Base-by-base conservation (phyloP, 768 basidiomycete genomes). In the Clitopilus passeckerianus region DNA sequence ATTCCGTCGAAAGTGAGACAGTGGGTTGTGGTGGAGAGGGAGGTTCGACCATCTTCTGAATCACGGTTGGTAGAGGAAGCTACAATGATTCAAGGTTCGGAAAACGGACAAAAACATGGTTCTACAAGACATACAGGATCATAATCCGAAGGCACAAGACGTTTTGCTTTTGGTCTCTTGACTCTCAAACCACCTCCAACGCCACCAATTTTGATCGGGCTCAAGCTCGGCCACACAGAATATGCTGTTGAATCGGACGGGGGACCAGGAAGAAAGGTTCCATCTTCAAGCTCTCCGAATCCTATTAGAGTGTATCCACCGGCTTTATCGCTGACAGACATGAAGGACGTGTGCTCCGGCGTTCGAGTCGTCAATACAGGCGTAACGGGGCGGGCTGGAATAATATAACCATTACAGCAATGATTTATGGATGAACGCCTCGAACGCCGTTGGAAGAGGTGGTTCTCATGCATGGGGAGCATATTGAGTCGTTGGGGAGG, bases 21-120 rank as follows among this genome's bases (percentile, higher is more conserved):
- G 58, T 52, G 33, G 64, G 60, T n/a, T 60, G 53, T 22, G 68
- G 61, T 14, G 66, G 67, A 14, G 65, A 65, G 24, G 65, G 67
- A 9, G 65, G 67, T 55, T 65, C 34, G 34, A 68, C 46, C 46
- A 22, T 65, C 46, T 66, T 68, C 20, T 59, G 65, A 55, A 68
- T 66, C 23, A 69, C 58, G 15, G 53, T 59, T 12, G 71, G 70
- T 35, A 66, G 61, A 34, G 56, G 59, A 16, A 41, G 58, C 67
- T 66, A 22, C 4, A 50, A 20, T 5, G 12, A 1, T n/a, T 20
- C 2, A 20, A 50, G 16, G n/a, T 5, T 10, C 9, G 20, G 16
- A 23, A 12, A 50, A 50, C 46, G 4, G 2, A 12, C 46, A n/a
- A 12, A 18, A 20, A 18, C 16, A 50, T 18, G 16, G 5, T 50